phyloP scores from a whole-genome alignment of 331 rosid genomes.

The Spiraea crenata region DNA sequence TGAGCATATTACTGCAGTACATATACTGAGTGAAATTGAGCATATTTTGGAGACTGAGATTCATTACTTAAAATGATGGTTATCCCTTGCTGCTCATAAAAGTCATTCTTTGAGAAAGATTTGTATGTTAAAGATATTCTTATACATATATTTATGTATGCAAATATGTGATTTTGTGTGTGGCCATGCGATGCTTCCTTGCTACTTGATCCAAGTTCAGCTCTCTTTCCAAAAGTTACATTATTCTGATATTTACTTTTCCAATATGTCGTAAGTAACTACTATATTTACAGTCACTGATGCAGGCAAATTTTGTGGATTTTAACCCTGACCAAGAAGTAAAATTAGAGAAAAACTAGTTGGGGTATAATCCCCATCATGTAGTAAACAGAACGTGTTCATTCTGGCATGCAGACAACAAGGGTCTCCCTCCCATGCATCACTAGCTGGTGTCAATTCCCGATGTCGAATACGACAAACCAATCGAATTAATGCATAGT shows the following conservation, averaged over 20 bases:
- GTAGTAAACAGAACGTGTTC: not conserved
- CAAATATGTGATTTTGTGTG: not conserved
- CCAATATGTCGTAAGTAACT: not conserved
- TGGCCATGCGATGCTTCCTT: not conserved
- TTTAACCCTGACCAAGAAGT: too few relatives aligned
- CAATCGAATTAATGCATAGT: not conserved
- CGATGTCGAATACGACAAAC: not conserved
- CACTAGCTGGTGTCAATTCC: not conserved
- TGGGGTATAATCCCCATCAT: not conserved
- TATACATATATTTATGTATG: not conserved
- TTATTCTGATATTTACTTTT: not conserved
- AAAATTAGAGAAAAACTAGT: not conserved
- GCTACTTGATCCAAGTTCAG: conserved; percentile 14
- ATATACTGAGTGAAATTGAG: too few relatives aligned
- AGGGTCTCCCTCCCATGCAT: not conserved
- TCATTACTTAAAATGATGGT: conserved; percentile 10
- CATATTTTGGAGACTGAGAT: conserved; percentile 8
- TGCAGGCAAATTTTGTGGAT: too few relatives aligned
- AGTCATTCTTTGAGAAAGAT: not conserved
- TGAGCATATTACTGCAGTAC: too few relatives aligned
- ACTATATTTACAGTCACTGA: too few relatives aligned
- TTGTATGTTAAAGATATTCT: conserved; percentile 1
- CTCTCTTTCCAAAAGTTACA: conserved; percentile 9
- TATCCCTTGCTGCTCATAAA: conserved; percentile 21
- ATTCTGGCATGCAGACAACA: not conserved